phyloP scores from a whole-genome alignment of 768 basidiomycete genomes.

The Coprinopsis sp. region DNA sequence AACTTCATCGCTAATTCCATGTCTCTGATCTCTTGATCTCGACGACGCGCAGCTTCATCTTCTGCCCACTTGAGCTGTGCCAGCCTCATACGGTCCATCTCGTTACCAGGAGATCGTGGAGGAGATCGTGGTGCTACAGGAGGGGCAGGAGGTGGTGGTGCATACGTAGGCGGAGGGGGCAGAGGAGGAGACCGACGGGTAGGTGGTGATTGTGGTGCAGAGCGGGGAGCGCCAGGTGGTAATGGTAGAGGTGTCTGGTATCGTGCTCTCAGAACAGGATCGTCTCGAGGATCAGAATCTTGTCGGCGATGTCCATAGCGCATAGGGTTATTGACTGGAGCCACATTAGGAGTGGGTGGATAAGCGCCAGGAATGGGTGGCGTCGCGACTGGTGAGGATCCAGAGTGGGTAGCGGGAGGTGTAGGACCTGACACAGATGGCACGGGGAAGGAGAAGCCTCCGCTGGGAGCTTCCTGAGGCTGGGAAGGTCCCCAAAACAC shows the following conservation, averaged over 20 bases:
- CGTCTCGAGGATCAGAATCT: slow-evolving; percentile 13
- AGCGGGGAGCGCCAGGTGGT: slow-evolving; percentile 30
- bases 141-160: slow-evolving; percentile 15
- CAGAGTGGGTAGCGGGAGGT: slow-evolving; percentile 1
- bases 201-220: slow-evolving; percentile 7
- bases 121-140: slow-evolving; percentile 12
- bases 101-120: slow-evolving; percentile 14
- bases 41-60: slow-evolving; percentile 31
- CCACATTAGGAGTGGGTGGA: neutral
- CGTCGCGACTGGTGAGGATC: slow-evolving; percentile 1
- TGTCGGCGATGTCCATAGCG: slow-evolving; percentile 1
- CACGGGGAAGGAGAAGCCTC: slow-evolving; percentile 28
- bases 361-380: neutral
- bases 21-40: slow-evolving; percentile 40
- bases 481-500: too few relatives aligned
- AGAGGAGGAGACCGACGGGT: neutral
- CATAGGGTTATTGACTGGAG: neutral
- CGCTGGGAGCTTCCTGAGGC: slow-evolving; percentile 8
- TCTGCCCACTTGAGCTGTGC: slow-evolving; percentile 33
- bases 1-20: slow-evolving; percentile 48
- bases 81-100: slow-evolving; percentile 27
- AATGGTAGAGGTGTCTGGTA: slow-evolving; percentile 55
- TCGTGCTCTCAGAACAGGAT: slow-evolving; percentile 40
- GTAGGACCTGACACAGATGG: slow-evolving; percentile 20
- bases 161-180: slow-evolving; percentile 5